These are phyloP conservation scores for Clathrus columnatus DNA, from an alignment of 768 basidiomycete species.

Conservation along the genomic window DNA sequence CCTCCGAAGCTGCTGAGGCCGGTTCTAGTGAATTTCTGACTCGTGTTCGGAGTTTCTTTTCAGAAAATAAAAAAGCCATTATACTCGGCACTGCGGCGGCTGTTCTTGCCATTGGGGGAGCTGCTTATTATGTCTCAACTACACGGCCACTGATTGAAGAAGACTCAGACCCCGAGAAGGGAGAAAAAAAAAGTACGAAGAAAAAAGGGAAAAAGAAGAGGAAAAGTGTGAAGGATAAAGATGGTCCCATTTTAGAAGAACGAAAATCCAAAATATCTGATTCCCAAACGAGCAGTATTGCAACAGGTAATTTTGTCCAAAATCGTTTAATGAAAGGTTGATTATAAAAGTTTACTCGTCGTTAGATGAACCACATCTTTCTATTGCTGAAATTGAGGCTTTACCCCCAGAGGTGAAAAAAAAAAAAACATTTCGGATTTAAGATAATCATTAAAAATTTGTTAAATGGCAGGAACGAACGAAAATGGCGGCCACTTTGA, in stretches of 20 bases:
- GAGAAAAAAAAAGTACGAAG: slow-evolving; percentile 36
- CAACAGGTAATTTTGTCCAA: slow-evolving; percentile 13
- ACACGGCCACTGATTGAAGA: slow-evolving; percentile 31
- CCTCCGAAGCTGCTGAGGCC: not conserved
- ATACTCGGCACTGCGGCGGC: slow-evolving; percentile 66
- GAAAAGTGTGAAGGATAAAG: slow-evolving; percentile 44
- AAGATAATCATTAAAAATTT: not conserved
- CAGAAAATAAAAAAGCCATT: slow-evolving; percentile 72
- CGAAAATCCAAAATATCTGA: slow-evolving; percentile 33
- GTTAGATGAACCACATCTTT: slow-evolving; percentile 33
- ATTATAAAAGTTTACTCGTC: slow-evolving; percentile 12
- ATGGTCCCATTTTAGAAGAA: slow-evolving; percentile 81
- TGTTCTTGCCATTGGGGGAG: slow-evolving; percentile 60
- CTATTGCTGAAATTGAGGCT: slow-evolving; percentile 45
- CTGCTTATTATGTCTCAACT: slow-evolving; percentile 65
- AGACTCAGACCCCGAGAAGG: slow-evolving; percentile 26
- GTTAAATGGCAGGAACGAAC: slow-evolving; percentile 46
- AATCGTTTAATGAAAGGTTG: not conserved
- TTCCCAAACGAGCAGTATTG: not conserved
- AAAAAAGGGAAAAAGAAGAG: slow-evolving; percentile 43
- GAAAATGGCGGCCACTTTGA: slow-evolving; percentile 53
- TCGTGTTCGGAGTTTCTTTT: slow-evolving; percentile 33
- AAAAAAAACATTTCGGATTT: slow-evolving; percentile 13
- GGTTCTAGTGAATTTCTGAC: slow-evolving; percentile 12
- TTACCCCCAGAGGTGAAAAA: slow-evolving; percentile 49